Evolutionary conservation across 2,329 filamentous ascomycete species (phyloP).

Genomic region (Pseudogymnoascus verrucosus): DNA sequence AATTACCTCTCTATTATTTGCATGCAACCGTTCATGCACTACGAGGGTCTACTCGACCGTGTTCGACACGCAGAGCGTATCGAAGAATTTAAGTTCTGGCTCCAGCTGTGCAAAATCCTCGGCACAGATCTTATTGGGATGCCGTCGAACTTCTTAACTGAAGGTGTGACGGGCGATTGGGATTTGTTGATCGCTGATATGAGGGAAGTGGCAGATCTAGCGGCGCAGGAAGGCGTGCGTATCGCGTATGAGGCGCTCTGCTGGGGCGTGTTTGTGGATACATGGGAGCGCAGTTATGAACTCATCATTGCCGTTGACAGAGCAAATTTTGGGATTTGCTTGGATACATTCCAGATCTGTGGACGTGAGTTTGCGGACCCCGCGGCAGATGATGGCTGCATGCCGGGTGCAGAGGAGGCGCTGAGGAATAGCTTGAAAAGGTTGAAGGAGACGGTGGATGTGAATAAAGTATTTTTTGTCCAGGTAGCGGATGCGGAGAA

Average conservation of each 20-base stretch:
- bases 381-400: constrained; percentile 29
- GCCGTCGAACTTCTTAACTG: constrained; percentile 52
- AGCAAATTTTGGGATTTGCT: constrained; percentile 66
- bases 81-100: not conserved
- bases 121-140: constrained; percentile 48
- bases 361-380: constrained; percentile 66
- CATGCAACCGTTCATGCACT: constrained; percentile 22
- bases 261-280: constrained; percentile 63
- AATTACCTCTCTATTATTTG: constrained; percentile 48
- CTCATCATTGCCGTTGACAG: constrained; percentile 57
- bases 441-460: constrained; percentile 20
- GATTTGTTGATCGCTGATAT: constrained; percentile 55
- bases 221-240: constrained; percentile 47
- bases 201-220: constrained; percentile 58
- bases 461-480: constrained; percentile 55
- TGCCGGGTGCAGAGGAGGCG: constrained; percentile 29
- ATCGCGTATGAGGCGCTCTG: constrained; percentile 69
- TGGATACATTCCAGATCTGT: constrained; percentile 74
- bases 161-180: constrained; percentile 39
- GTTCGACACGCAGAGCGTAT: constrained; percentile 34
- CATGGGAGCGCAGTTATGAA: constrained; percentile 66
- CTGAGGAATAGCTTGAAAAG: constrained; percentile 32
- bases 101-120: constrained; percentile 5
- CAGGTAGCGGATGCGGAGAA: constrained; percentile 70
- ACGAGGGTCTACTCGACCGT: constrained; percentile 63